Base-by-base conservation (phyloP, 2,329 filamentous ascomycete genomes). In the Verticillium alfalfae region DNA sequence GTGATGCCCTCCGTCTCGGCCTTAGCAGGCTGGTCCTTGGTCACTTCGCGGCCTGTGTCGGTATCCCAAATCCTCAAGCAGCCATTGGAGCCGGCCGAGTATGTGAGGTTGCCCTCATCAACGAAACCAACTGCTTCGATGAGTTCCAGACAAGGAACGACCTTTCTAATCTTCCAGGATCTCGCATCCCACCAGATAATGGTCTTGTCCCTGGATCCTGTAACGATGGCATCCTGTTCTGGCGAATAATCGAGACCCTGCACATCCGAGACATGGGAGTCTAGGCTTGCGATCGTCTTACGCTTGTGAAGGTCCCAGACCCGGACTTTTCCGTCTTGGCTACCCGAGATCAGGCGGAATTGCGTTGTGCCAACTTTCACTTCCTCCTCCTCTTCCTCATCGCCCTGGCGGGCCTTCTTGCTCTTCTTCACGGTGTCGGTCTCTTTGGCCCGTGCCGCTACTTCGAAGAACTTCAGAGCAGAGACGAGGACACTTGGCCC, bases 191-290 rank as follows among this genome's bases (percentile, higher is more conserved):
- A 99, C 75, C 96, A 84, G 65, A 95, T 95, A 60, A 95, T 85
- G 0, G 95, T 98, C 78, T 97, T 96, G 78, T 99, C 95, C 76
- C 95, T 86, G 72, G 93, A 91, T 22, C 88, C 92, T 5, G 93
- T 95, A 2, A 99, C 83, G 36, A 99, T 79, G 5, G 87, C 80
- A 70, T 94, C 87, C 70, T 93, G 86, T 60, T 88, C 78, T 0
- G 86, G 75, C 5, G 91, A 95, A 73, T 91, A 99, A 68, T 95
- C 91, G 58, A 99, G 74, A 59, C 87, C 88, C 67, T 93, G 88
- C n/a, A 99, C 91, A 67, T 98, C 91, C 10, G 95, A 98, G 26
- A 97, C 93, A 72, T 99, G 96, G 0, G 93, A 95, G 64, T 98
- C 93, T 37, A 97, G 80, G 18, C 88, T 87, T 22, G 91, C 90